Conservation (phyloP, 495 filamentous ascomycete genomes). For the Xylaria acuta region DNA sequence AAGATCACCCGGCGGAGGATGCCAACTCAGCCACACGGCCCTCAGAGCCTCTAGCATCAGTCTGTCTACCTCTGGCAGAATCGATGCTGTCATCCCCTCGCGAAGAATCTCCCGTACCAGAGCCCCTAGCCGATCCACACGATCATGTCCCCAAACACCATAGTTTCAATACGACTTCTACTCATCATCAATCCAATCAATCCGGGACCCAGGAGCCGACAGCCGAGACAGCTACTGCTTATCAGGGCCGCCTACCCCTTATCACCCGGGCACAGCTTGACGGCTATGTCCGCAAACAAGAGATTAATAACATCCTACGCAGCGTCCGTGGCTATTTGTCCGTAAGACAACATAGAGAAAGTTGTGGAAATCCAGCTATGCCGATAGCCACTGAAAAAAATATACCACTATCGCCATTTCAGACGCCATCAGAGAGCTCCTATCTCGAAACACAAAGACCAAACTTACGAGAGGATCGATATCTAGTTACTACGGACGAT, state of each 20-base stretch:
- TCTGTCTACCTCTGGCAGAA: background rate
- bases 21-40: background rate
- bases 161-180: background rate
- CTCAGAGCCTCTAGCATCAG: constrained; percentile 18
- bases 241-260: background rate
- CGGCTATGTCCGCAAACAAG: constrained; percentile 23
- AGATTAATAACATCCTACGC: constrained; percentile 29
- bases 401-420: background rate
- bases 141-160: background rate
- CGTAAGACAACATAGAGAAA: constrained; percentile 26
- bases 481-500: constrained; percentile 32
- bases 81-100: background rate
- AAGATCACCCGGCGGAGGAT: background rate
- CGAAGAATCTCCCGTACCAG: background rate
- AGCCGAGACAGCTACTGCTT: background rate
- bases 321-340: constrained; percentile 35
- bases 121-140: background rate
- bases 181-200: background rate
- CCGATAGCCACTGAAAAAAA: constrained; percentile 17
- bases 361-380: background rate
- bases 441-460: background rate
- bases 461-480: constrained; percentile 24
- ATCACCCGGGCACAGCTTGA: background rate
- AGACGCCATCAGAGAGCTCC: background rate
- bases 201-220: background rate